phyloP scores from a whole-genome alignment of 2,329 filamentous ascomycete species.

The Clonostachys solani region DNA sequence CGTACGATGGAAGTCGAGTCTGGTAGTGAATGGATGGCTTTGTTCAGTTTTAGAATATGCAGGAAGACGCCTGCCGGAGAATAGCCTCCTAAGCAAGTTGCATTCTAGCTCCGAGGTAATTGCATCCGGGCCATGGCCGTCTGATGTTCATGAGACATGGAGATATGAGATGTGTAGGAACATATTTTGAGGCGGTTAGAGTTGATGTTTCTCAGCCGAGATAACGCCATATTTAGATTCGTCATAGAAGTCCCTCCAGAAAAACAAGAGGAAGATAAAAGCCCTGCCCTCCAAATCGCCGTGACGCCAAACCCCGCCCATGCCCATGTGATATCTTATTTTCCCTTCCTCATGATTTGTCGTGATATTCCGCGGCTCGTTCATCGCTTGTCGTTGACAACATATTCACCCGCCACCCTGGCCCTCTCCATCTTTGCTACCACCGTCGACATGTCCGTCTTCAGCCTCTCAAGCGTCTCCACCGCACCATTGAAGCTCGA shows the following conservation, averaged over 20 bases:
- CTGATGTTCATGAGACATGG: too few species aligned
- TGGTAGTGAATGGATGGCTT: too few species aligned
- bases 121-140: too few species aligned
- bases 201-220: too few species aligned
- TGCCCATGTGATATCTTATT: too few species aligned
- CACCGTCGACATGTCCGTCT: slow-evolving; percentile 56
- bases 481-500: slow-evolving; percentile 30
- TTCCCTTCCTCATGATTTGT: not conserved
- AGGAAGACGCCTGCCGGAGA: too few species aligned
- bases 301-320: not conserved
- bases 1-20: too few species aligned
- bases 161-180: too few species aligned
- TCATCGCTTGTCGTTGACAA: slow-evolving; percentile 29
- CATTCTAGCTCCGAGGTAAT: too few species aligned
- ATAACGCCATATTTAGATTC: not conserved
- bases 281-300: not conserved
- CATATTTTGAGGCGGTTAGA: too few species aligned
- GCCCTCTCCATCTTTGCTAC: slow-evolving; percentile 64
- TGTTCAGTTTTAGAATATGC: too few species aligned
- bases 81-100: too few species aligned
- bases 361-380: not conserved
- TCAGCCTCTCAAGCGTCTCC: slow-evolving; percentile 44
- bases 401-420: slow-evolving; percentile 54
- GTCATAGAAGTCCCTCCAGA: not conserved
- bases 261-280: not conserved